Evolutionary conservation across 2,329 filamentous ascomycete species (phyloP), one percentile per base, ranked within the genome.

Genomic region (Paecilomyces sp.): DNA sequence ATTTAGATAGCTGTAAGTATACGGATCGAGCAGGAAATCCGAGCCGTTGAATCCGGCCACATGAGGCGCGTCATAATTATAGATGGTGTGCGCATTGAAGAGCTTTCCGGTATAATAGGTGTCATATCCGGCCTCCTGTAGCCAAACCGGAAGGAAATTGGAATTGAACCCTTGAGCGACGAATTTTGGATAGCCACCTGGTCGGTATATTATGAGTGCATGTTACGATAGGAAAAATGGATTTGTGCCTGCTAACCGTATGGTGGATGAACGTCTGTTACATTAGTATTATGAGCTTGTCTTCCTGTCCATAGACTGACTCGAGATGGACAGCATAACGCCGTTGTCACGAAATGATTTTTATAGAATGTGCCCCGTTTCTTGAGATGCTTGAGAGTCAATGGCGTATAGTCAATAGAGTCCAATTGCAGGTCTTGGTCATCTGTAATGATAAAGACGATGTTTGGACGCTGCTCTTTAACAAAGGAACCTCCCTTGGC

Each of bases 251-350:
- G 41, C 70, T 60, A 71, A 80, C 79, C 82, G 61, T 83, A 83
- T 11, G 82, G 83, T 55, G 83, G 72, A 0, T 69, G 70, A 0
- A 83, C 79, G 66, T 83, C 80, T 0, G 88, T 90, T 1, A 90
- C 85, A 64, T 90, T 90, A 0, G 86, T 89, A 63, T 89, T 89
- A 65, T 90, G 88, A 0, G 87, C 85, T 6, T 84, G 80, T 66
- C 83, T 84, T 0, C 88, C 87, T 0, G 87, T 89, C 81, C 81
- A 85, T 1, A 90, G 71, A 13, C 81, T 84, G 1, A 88, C 87
- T 1, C 88, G 78, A 0, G 86, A 85, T 0, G 88, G 88, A 64
- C 88, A 90, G 70, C 88, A 90, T 0, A 88, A 70, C 0, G 88
- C 79, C 0, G 85, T 84, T 0, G 87, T 89, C 64, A 85, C 87